Evolutionary conservation across 2,329 filamentous ascomycete genomes (phyloP), one percentile per base, ranked within the genome.

Genomic region (Helotiales sp.): DNA sequence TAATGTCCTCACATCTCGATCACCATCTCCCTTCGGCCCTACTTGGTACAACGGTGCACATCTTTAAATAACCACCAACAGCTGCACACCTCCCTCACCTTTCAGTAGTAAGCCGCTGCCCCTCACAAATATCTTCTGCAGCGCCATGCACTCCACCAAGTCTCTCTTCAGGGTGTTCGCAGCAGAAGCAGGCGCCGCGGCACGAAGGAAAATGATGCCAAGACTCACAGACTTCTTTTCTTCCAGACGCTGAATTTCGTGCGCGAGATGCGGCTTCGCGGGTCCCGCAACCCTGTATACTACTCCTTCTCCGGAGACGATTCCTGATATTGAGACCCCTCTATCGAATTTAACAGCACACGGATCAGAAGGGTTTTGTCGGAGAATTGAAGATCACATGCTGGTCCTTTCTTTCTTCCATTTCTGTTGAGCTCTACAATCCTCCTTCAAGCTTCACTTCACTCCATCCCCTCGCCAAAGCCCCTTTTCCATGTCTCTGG

Each of bases 231-330:
- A 42, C 30, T 51, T 48, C 46, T 24, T 15, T 33, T 34, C 30
- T 42, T 52, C 36, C 34, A 48, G 34, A 52, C 24, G 17, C 52
- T 51, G 25, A 38, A 63, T 38, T 60, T 56, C 29, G 24, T 42
- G 57, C 58, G 60, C 55, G 27, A 63, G 27, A 33, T 57, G 60
- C 60, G 60, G 54, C 52, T 60, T 57, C 8, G 2, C 36, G 36
- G 30, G 10, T 54, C 47, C 54, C 34, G 6, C 12, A 5, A 47
- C 10, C 10, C 19, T 29, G 10, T 31, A 27, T 27, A 9, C 9
- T 7, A 12, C 40, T 22, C 34, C 29, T 54, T 50, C 54, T 48
- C 31, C 46, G 17, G 50, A 54, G 33, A 58, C 36, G 48, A 38
- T 42, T 38, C 38, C 24, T 42, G 13, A 55, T 58, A 61, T 58